These are phyloP conservation scores for Thinopyrum elongatum DNA, from an alignment of 176 grass and related monocot species.

Conservation along the genomic window DNA sequence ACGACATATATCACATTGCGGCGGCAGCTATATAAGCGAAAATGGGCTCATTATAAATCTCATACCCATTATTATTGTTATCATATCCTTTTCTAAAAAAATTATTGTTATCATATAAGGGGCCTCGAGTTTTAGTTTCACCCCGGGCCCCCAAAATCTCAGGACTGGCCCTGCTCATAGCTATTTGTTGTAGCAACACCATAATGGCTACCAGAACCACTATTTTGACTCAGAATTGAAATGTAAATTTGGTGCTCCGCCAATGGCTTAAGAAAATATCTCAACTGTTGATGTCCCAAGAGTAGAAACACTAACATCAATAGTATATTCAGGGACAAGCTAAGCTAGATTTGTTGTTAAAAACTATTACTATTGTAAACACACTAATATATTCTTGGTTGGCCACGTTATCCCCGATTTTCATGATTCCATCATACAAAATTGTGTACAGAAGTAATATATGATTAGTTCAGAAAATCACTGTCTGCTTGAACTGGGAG, in stretches of 20 bases:
- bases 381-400: not conserved
- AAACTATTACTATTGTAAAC: not conserved
- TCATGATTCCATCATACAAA: not conserved
- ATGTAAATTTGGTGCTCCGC: not conserved
- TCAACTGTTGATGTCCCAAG: not conserved
- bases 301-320: not conserved
- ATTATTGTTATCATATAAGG: no score
- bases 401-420: not conserved
- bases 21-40: no score
- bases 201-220: no score
- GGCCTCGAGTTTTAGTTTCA: no score
- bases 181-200: no score
- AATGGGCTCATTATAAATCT: no score
- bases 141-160: no score
- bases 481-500: slow-evolving; percentile 1
- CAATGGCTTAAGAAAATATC: no score
- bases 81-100: no score
- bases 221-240: not conserved
- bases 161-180: no score
- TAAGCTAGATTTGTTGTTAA: not conserved
- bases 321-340: not conserved
- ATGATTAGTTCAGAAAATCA: slow-evolving; percentile 5
- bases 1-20: no score
- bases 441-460: not conserved
- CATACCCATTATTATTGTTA: no score